Base-by-base conservation (phyloP, 75 land plant species). In the Larix kaempferi region DNA sequence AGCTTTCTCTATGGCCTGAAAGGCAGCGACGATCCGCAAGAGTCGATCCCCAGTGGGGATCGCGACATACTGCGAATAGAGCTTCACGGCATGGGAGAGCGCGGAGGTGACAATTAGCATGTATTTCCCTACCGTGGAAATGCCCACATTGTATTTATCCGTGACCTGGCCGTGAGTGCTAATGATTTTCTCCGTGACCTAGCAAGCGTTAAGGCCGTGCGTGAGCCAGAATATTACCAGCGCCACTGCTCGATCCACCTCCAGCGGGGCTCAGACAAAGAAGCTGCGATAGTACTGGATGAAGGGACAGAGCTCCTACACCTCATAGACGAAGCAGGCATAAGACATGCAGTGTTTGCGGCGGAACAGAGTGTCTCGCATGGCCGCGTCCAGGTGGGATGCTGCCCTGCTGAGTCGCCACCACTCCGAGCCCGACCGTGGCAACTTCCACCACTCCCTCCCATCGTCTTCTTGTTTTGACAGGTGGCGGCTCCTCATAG, bases 31-130 rank as follows among this genome's bases (percentile, higher is more conserved):
- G 22, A 80, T 80, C 22, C 76, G 35, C 12, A 41, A 44, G 7
- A 84, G 71, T 6, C 74, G 72, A 11, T 80, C 74, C 17, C 85
- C 85, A 4, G 84, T 80, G 10, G 85, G 85, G 23, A 81, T 81
- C 23, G 71, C 78, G 22, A 84, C 84, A 76, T 76, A 84, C 59
- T 75, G 76, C 44, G 84, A 83, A 73, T 81, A 84, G 41, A 84
- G 83, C 75, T 80, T 80, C 55, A 39, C 59, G 14, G 15, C 49
- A 57, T 74, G 60, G 10, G 84, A 63, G 25, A 84, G 78, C 6
- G 82, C 63, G 37, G 60, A 26, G 16, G 84, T 82, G 16, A 82
- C 82, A 58, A 82, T 73, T 6, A 56, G 72, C 35, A 74, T 80
- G 65, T 82, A 79, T 57, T 82, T 82, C 64, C 81, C 66, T 19